Evolutionary conservation across 768 basidiomycete species (phyloP).

Genomic region (Pleurotus tuoliensis): DNA sequence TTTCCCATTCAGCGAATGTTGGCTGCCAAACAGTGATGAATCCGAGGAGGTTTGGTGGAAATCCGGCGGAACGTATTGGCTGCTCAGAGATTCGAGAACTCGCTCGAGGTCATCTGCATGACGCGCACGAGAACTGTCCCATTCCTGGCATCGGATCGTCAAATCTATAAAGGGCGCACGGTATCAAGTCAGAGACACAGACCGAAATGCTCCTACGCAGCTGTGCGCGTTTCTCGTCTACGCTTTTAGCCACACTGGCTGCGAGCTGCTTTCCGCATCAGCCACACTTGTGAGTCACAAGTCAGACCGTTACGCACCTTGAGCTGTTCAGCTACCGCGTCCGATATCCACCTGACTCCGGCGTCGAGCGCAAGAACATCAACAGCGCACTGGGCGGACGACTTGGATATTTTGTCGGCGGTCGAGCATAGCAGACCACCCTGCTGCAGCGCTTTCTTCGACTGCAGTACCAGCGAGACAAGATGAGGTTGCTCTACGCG

Average conservation of each 20-base stretch:
- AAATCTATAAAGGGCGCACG: neutral
- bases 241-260: constrained; percentile 65
- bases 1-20: constrained; percentile 45
- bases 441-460: constrained; percentile 78
- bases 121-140: constrained; percentile 62
- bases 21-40: constrained; percentile 79
- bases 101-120: constrained; percentile 61
- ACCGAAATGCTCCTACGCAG: constrained; percentile 63
- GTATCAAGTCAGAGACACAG: constrained; percentile 13
- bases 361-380: constrained; percentile 78
- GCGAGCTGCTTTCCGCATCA: constrained; percentile 50
- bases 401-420: constrained; percentile 59
- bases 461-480: constrained; percentile 72
- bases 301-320: constrained; percentile 41
- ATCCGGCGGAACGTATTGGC: constrained; percentile 72
- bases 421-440: constrained; percentile 72
- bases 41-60: constrained; percentile 66
- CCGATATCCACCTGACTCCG: constrained; percentile 73
- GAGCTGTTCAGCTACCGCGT: constrained; percentile 73
- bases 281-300: no score
- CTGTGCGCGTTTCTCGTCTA: constrained; percentile 65
- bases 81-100: constrained; percentile 68
- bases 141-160: constrained; percentile 42
- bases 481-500: constrained; percentile 54
- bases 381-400: constrained; percentile 61